Conservation (phyloP, 2,329 filamentous ascomycete genomes). For the Dothideomycetes sp. region DNA sequence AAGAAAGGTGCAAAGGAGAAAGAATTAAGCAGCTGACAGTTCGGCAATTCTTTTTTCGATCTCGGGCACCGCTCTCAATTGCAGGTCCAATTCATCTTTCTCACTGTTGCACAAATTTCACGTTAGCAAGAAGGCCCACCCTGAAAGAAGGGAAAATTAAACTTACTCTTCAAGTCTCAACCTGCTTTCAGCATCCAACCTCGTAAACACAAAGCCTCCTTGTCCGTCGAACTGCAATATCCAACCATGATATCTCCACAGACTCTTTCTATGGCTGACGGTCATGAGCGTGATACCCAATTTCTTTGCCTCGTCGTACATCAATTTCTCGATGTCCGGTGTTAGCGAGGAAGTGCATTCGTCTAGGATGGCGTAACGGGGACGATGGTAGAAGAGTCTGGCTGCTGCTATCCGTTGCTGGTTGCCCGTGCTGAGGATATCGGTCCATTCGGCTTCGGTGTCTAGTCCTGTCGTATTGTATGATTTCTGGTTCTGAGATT, state of each 20-base stretch:
- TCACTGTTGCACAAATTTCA: conserved; percentile 48
- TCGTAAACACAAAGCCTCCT: conserved; percentile 82
- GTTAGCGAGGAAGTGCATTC: conserved; percentile 97
- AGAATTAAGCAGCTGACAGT: conserved; percentile 32
- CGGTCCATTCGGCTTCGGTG: conserved; percentile 91
- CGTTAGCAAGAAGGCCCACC: neutral
- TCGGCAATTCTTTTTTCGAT: conserved; percentile 78
- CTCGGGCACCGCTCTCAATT: conserved; percentile 77
- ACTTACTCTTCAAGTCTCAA: conserved; percentile 74
- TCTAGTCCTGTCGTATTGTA: conserved; percentile 57
- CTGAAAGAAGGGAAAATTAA: neutral
- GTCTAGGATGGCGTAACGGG: conserved; percentile 89
- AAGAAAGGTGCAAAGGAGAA: no score
- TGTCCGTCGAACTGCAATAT: conserved; percentile 97
- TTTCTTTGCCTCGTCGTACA: conserved; percentile 94
- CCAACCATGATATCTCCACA: conserved; percentile 94
- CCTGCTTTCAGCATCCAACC: conserved; percentile 76
- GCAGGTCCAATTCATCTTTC: conserved; percentile 84
- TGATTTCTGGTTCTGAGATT: conserved; percentile 7
- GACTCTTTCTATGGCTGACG: conserved; percentile 76
- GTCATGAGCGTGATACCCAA: conserved; percentile 95
- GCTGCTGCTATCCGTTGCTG: conserved; percentile 98
- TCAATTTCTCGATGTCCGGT: conserved; percentile 83
- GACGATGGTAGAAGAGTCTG: conserved; percentile 83
- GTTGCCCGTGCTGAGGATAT: conserved; percentile 81